Conservation (phyloP, 2,329 filamentous ascomycete genomes). For the Alternaria tenuissima region DNA sequence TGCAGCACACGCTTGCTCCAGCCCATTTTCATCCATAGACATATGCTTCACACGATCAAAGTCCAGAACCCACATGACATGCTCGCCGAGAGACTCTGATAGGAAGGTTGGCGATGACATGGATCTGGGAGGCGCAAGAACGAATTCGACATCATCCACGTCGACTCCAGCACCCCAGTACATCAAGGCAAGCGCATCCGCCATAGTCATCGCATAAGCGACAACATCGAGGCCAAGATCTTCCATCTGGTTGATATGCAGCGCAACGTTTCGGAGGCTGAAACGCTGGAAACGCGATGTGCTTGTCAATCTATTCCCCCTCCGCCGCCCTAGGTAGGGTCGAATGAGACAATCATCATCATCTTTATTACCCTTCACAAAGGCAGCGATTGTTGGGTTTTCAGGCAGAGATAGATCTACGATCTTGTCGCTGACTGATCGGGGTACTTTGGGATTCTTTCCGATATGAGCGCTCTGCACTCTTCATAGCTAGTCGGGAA, state of each 20-base stretch:
- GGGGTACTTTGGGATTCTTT: slow-evolving; percentile 20
- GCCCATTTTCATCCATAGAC: background rate
- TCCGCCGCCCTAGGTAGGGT: too few species aligned
- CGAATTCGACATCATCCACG: background rate
- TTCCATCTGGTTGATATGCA: too few species aligned
- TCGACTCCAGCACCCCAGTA: background rate
- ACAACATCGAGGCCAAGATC: too few species aligned
- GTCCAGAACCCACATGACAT: background rate
- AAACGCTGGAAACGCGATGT: too few species aligned
- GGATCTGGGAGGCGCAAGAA: background rate
- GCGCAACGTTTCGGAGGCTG: too few species aligned
- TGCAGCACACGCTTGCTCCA: background rate
- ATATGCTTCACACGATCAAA: background rate
- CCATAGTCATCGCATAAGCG: too few species aligned
- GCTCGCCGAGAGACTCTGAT: background rate
- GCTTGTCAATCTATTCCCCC: too few species aligned
- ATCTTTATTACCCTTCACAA: too few species aligned
- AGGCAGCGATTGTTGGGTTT: background rate
- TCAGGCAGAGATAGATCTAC: slow-evolving; percentile 23
- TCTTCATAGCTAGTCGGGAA: slow-evolving; percentile 22
- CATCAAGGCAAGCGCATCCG: background rate
- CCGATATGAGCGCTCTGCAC: slow-evolving; percentile 15
- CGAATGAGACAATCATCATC: too few species aligned
- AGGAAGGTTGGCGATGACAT: background rate
- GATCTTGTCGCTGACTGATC: slow-evolving; percentile 20